Evolutionary conservation across 192 early-diverging fungal genomes (phyloP), one percentile per base, ranked within the genome.

Genomic region (Thamnidium elegans): DNA sequence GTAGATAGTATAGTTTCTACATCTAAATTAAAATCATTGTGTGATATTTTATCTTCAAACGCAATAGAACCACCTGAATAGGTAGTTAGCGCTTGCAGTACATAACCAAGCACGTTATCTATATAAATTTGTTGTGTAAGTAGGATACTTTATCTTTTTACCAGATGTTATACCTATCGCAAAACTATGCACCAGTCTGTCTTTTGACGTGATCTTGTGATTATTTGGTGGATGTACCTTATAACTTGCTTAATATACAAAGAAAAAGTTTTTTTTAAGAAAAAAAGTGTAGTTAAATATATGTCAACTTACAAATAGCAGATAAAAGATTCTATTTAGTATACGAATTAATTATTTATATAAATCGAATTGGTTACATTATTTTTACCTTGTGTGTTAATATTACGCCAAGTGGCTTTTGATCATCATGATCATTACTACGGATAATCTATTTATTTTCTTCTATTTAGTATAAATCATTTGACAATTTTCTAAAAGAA

Each of bases 1-100:
- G 92, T 89, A 26, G 92, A 86, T 23, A 95, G 73, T 30, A 94
- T 65, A 15, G 81, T 78, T 45, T 84, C 68, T 14, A 82, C 77
- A 67, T 86, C 71, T 32, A 56, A 56, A 17, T 56, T 34, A 19
- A 39, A 56, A 21, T 78, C 79, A 4, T 55, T 47, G 1, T 51
- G 46, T 20, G 36, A 46, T 11, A 62, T 60, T 17, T 62, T 53
- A 46, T 54, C 36, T 58, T 67, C 90, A 75, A 89, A 87, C 11
- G 90, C 94, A 47, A 94, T 87, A 3, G 79, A 79, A 43, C 76
- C 90, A 31, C 91, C 91, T 1, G 51, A 52, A 21, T 68, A 74
- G 56, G 86, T 73, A 21, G 79, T 47, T 39, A 65, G 17, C 7
- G 47, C 44, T 48, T 62, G 42, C 7, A 71, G 9, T n/a, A 73